These are phyloP conservation scores for Pontederia paniculata DNA, from an alignment of 176 grass and related monocot species.

Conservation along the genomic window DNA sequence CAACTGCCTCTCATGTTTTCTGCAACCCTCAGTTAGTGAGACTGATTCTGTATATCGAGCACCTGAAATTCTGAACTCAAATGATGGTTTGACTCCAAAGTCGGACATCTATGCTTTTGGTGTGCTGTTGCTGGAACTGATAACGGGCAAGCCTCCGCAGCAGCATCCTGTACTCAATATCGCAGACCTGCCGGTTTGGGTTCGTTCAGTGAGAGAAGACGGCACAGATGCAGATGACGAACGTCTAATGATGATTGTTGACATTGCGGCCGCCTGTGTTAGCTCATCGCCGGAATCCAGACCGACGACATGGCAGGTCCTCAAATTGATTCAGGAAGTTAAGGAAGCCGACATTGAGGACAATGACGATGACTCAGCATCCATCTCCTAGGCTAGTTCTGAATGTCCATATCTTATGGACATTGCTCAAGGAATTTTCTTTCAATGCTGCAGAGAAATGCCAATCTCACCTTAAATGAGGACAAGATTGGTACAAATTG, in stretches of 20 bases:
- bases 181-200: constrained; percentile 56
- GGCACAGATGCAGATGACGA: constrained; percentile 49
- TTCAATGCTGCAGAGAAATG: neutral
- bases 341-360: constrained; percentile 65
- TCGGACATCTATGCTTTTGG: constrained; percentile 93
- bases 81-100: constrained; percentile 50
- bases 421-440: neutral
- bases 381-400: constrained; percentile 36
- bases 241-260: constrained; percentile 58
- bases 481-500: no score
- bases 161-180: constrained; percentile 43
- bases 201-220: constrained; percentile 47
- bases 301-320: constrained; percentile 86
- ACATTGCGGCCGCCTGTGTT: constrained; percentile 60
- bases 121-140: constrained; percentile 67
- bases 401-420: neutral
- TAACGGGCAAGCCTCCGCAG: constrained; percentile 61
- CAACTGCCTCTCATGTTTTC: constrained; percentile 72
- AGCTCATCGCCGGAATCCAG: constrained; percentile 56
- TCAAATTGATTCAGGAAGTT: constrained; percentile 99
- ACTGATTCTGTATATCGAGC: constrained; percentile 48
- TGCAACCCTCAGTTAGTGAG: constrained; percentile 56
- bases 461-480: no score
- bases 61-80: constrained; percentile 69
- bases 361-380: constrained; percentile 61